Evolutionary conservation across 345 rosid genomes (phyloP).

Genomic region (Brassica juncea): DNA sequence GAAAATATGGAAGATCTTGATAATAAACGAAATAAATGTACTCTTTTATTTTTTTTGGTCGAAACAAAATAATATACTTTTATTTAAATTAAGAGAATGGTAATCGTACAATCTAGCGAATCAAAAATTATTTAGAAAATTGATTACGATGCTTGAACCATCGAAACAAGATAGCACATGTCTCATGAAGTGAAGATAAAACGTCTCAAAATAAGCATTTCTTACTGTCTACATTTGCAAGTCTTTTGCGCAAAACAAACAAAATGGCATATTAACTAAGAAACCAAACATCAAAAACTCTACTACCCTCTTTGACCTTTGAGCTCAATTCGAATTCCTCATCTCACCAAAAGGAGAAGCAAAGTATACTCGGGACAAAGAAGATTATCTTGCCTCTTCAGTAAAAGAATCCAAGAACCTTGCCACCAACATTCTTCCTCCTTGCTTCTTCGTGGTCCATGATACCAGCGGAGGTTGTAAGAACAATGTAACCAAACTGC

Average conservation of each 20-base stretch:
- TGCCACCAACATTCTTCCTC: slow-evolving; percentile 86
- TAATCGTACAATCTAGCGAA: not conserved
- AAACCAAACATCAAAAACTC: slow-evolving; percentile 32
- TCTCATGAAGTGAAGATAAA: not conserved
- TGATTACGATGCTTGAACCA: not conserved
- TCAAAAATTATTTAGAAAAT: not conserved
- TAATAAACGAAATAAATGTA: not conserved
- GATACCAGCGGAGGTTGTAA: slow-evolving; percentile 81
- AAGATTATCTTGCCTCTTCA: slow-evolving; percentile 24
- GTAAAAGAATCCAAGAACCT: slow-evolving; percentile 82
- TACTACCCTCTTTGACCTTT: slow-evolving; percentile 12
- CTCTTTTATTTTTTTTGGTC: no score
- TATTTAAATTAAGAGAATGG: not conserved
- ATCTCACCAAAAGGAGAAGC: slow-evolving; percentile 31
- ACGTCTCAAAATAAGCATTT: not conserved
- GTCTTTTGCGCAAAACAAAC: slow-evolving; percentile 25
- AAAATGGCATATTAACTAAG: slow-evolving; percentile 29
- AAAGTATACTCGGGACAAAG: slow-evolving; percentile 16
- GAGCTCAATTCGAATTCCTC: slow-evolving; percentile 34
- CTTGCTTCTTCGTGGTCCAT: slow-evolving; percentile 93
- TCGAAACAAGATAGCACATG: not conserved
- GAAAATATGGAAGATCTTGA: not conserved
- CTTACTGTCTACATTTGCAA: slow-evolving; percentile 20
- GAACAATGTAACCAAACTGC: slow-evolving; percentile 77
- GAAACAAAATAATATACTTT: not conserved